phyloP scores from a whole-genome alignment of 768 basidiomycete genomes.

The Myochromella boudieri region DNA sequence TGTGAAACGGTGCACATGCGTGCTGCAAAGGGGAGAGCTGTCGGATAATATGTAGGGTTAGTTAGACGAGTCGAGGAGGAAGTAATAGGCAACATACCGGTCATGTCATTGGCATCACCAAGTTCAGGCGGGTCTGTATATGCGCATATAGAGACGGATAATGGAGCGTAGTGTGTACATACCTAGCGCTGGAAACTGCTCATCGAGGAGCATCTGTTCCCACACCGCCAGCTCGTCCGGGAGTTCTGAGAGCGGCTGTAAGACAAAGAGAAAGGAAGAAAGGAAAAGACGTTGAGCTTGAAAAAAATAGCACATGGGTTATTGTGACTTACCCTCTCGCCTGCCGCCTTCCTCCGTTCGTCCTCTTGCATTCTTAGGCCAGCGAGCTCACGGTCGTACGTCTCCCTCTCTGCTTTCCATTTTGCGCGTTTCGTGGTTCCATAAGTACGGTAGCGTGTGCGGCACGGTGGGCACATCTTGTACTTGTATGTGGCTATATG shows the following conservation, averaged over 20 bases:
- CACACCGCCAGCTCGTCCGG: too few species aligned
- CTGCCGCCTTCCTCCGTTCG: slow-evolving; percentile 29
- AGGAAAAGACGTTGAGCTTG: background rate
- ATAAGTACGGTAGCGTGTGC: slow-evolving; percentile 49
- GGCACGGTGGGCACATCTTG: slow-evolving; percentile 48
- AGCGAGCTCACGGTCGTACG: slow-evolving; percentile 39
- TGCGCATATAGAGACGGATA: too few species aligned
- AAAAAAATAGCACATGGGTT: too few species aligned
- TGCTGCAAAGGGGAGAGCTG: slow-evolving; percentile 26
- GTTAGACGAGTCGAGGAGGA: too few species aligned
- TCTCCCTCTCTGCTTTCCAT: slow-evolving; percentile 47
- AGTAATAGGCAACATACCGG: too few species aligned
- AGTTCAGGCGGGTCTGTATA: too few species aligned
- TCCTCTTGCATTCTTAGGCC: slow-evolving; percentile 38
- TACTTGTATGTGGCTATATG: slow-evolving; percentile 29
- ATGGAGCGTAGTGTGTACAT: too few species aligned
- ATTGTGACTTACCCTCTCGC: slow-evolving; percentile 35
- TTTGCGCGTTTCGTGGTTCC: slow-evolving; percentile 56
- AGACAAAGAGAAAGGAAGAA: background rate
- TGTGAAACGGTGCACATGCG: slow-evolving; percentile 61
- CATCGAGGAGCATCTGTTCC: too few species aligned
- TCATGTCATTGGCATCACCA: too few species aligned
- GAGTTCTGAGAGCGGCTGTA: background rate
- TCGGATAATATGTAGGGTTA: too few species aligned
- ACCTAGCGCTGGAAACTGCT: too few species aligned